Evolutionary conservation across 805 yeast genomes (phyloP).

Genomic region (Hanseniaspora guilliermondii): DNA sequence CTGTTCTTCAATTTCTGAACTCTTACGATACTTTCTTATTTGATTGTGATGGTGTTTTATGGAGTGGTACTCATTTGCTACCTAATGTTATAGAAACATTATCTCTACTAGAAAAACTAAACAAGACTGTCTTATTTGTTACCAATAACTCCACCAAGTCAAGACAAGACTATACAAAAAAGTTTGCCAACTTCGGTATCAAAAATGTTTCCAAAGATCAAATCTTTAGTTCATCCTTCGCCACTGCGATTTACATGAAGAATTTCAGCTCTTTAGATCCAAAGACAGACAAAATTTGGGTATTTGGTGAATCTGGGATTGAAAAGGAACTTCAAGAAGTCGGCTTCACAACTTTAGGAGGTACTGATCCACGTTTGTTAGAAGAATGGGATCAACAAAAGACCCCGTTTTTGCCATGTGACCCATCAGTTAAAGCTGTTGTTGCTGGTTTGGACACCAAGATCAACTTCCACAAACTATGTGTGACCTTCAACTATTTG

Average conservation of each 20-base stretch:
- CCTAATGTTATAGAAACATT: conserved; percentile 73
- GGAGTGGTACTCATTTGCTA: conserved; percentile 75
- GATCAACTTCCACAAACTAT: conserved; percentile 69
- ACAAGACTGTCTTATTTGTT: conserved; percentile 72
- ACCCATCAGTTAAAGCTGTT: conserved; percentile 71
- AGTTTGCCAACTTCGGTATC: conserved; percentile 50
- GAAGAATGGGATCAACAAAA: conserved; percentile 45
- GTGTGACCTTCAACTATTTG: conserved; percentile 71
- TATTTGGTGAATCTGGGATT: conserved; percentile 80
- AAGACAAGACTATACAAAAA: conserved; percentile 58
- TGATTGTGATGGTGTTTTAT: conserved; percentile 95
- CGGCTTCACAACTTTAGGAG: conserved; percentile 75
- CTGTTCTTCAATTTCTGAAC: conserved; percentile 44
- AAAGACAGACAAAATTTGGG: conserved; percentile 65
- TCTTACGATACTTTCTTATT: conserved; percentile 75
- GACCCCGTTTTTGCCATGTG: conserved; percentile 44
- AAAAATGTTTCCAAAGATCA: conserved; percentile 40
- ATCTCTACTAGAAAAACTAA: conserved; percentile 36
- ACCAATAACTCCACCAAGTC: conserved; percentile 94
- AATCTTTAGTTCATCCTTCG: conserved; percentile 84
- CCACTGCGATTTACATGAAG: conserved; percentile 74
- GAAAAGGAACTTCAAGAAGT: conserved; percentile 61
- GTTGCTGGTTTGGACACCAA: conserved; percentile 73
- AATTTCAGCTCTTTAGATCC: conserved; percentile 64
- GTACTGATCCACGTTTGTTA: conserved; percentile 52